Evolutionary conservation across 257 asterid species (phyloP).

Genomic region (Solanum paucissectum): DNA sequence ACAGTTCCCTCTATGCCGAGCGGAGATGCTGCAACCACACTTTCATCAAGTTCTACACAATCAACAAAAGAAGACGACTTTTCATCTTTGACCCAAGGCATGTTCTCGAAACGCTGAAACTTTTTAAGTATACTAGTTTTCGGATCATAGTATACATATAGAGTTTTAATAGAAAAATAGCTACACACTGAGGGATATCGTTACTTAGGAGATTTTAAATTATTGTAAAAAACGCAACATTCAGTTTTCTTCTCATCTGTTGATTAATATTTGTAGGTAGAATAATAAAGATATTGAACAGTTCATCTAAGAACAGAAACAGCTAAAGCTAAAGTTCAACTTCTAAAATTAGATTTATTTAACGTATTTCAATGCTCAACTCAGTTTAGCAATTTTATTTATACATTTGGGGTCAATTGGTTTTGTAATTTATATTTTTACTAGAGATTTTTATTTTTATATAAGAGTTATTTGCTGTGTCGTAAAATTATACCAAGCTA

Average conservation of each 20-base stretch:
- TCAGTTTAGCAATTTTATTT: background rate
- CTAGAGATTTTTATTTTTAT: background rate
- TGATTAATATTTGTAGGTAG: constrained; percentile 22
- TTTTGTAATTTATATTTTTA: background rate
- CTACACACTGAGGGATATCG: background rate
- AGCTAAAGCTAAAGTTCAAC: background rate
- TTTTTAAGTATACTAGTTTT: background rate
- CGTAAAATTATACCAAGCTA: background rate
- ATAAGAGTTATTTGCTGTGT: background rate
- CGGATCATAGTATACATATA: constrained; percentile 7
- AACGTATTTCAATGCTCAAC: background rate
- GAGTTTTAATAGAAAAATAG: constrained; percentile 9
- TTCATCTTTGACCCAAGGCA: constrained; percentile 86
- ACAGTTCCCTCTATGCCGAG: constrained; percentile 25
- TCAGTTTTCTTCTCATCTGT: constrained; percentile 11
- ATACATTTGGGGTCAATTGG: background rate
- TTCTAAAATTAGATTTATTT: background rate
- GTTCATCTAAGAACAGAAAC: background rate
- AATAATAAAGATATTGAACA: constrained; percentile 7
- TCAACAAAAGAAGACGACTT: constrained; percentile 70
- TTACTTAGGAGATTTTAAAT: constrained; percentile 30
- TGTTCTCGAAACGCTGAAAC: constrained; percentile 57
- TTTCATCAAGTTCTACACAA: constrained; percentile 40
- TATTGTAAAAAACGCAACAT: constrained; percentile 23
- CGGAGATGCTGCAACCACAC: constrained; percentile 28